Base-by-base conservation (phyloP, 2,329 filamentous ascomycete species). In the Penicillium griseofulvum region DNA sequence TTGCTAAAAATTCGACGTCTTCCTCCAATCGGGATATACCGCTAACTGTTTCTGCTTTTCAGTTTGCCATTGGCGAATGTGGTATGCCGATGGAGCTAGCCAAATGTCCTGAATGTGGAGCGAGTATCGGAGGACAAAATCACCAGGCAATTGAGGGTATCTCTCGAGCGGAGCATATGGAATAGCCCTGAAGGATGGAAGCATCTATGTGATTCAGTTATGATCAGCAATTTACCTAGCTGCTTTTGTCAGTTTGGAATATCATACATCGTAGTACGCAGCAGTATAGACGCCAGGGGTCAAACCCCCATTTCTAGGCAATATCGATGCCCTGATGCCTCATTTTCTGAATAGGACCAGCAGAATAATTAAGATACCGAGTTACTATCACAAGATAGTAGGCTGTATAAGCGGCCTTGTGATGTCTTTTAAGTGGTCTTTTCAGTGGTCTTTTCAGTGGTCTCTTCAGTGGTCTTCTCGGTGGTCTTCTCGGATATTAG, bases 31-130 rank as follows among this genome's bases (percentile, higher is more conserved):
- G 10, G 19, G n/a, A 19, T 19, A 19, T 9, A 11, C 10, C 19
- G 10, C 36, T 29, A 11, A 9, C 28, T 3, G 9, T 11, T 29
- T 29, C 28, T 11, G 28, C 4, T 29, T 11, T 29, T 29, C 2
- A 66, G 55, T 69, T 70, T 49, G 60, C 67, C 2, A 57, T 69
- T 36, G 67, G 68, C 9, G 68, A 71, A 31, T 70, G 68, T 28
- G 68, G 67, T 19, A 65, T 68, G 65, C 64, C 66, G 24, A 70
- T 68, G 67, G 56, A 70, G 47, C 49, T 47, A 46, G 63, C 65
- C 12, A 60, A 55, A 31, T 70, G 68, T 28, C 66, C 67, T n/a
- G 54, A 56, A 26, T 53, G 54, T 26, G 54, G 54, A 56, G 37
- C 28, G 14, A 31, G 24, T 34, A 57, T 50, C 41, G 50, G 55